phyloP scores from a whole-genome alignment of 768 basidiomycete genomes.

The Auricularia heimuer region DNA sequence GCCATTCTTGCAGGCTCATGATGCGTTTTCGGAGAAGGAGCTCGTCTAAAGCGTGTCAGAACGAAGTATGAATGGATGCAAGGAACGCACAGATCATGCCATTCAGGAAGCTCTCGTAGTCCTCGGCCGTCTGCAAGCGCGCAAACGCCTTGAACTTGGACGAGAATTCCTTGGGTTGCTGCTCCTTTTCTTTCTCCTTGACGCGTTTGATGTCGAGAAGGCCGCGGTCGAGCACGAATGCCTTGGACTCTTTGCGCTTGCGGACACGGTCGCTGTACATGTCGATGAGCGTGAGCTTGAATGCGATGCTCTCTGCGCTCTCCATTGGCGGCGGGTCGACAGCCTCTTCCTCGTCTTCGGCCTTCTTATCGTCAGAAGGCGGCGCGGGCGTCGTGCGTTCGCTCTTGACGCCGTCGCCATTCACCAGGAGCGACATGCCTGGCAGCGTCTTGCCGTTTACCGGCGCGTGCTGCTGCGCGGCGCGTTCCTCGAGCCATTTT shows the following conservation, averaged over 20 bases:
- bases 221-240: constrained; percentile 84
- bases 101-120: constrained; percentile 79
- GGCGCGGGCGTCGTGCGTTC: constrained; percentile 24
- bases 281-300: constrained; percentile 84
- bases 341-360: constrained; percentile 52
- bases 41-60: constrained; percentile 50
- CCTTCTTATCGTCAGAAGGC: constrained; percentile 10
- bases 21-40: constrained; percentile 79
- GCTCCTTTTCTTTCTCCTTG: constrained; percentile 78
- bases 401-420: constrained; percentile 25
- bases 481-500: constrained; percentile 33
- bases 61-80: not conserved
- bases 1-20: constrained; percentile 83
- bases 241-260: constrained; percentile 75
- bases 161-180: constrained; percentile 86
- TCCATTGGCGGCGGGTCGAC: constrained; percentile 72
- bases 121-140: constrained; percentile 79
- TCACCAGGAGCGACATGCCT: constrained; percentile 19
- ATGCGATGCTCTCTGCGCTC: constrained; percentile 68
- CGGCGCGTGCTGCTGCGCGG: constrained; percentile 8
- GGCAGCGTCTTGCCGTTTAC: constrained; percentile 20
- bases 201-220: constrained; percentile 90
- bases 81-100: constrained; percentile 77
- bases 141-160: constrained; percentile 87
- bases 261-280: constrained; percentile 86